phyloP scores from a whole-genome alignment of 148 eudicot genomes.

The Spergularia bocconei region DNA sequence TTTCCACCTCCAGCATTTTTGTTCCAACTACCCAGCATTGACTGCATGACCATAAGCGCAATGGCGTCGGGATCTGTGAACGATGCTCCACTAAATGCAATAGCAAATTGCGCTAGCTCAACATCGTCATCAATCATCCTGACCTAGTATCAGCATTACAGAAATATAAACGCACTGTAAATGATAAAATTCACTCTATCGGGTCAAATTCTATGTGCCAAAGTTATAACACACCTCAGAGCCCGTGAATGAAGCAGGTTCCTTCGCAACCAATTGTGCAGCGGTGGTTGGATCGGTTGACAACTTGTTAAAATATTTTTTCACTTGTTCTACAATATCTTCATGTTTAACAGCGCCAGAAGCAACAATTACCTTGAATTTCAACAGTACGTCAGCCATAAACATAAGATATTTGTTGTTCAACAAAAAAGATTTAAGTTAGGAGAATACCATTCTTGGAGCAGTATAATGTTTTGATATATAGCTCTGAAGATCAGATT shows the following conservation, averaged over 20 bases:
- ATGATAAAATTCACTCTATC: constrained; percentile 10
- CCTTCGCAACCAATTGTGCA: constrained; percentile 64
- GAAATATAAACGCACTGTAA: neutral
- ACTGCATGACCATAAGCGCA: constrained; percentile 91
- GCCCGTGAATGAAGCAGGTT: constrained; percentile 85
- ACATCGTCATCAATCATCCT: constrained; percentile 81
- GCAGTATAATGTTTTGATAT: constrained; percentile 85
- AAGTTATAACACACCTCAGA: constrained; percentile 64
- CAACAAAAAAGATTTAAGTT: neutral
- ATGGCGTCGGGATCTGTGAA: constrained; percentile 97
- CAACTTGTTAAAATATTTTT: constrained; percentile 62
- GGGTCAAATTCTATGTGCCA: neutral
- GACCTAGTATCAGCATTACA: constrained; percentile 42
- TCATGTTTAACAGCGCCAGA: constrained; percentile 93
- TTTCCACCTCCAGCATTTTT: constrained; percentile 78
- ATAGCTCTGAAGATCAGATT: constrained; percentile 61
- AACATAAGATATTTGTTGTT: neutral
- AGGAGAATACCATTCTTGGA: constrained; percentile 64
- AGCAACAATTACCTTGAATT: constrained; percentile 72
- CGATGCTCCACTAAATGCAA: constrained; percentile 90
- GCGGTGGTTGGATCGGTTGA: constrained; percentile 70
- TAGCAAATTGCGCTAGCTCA: constrained; percentile 85
- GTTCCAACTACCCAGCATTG: constrained; percentile 86
- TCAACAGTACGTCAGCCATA: neutral
- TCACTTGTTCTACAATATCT: constrained; percentile 68